Conservation (phyloP, 148 eudicot genomes). For the Spergularia bocconei region DNA sequence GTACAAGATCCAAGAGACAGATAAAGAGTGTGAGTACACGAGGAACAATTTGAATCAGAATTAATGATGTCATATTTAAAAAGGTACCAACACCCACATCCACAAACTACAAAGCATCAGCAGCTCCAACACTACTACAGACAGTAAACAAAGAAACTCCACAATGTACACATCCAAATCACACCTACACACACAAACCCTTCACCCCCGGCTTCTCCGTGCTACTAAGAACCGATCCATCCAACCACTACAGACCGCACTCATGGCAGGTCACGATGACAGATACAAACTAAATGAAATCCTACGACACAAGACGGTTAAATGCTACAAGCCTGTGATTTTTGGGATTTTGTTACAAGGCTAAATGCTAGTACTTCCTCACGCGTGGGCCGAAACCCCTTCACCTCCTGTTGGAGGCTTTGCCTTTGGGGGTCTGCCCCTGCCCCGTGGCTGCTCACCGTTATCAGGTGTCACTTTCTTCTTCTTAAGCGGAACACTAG, state of each 20-base stretch:
- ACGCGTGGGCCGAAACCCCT: slow-evolving; percentile 27
- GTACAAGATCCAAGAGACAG: background rate
- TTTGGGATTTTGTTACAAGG: slow-evolving; percentile 17
- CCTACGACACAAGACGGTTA: slow-evolving; percentile 21
- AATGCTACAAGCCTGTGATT: slow-evolving; percentile 19
- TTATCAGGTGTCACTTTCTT: slow-evolving; percentile 18
- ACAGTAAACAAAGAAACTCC: slow-evolving; percentile 15
- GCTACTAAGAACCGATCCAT: background rate
- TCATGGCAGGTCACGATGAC: slow-evolving; percentile 5
- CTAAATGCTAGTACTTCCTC: background rate
- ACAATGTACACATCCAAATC: slow-evolving; percentile 33
- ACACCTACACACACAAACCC: slow-evolving; percentile 26
- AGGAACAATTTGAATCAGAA: slow-evolving; percentile 10
- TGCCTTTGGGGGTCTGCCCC: slow-evolving; percentile 47
- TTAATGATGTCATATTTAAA: slow-evolving; percentile 16
- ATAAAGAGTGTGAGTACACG: background rate
- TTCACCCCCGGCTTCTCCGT: background rate
- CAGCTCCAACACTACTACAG: slow-evolving; percentile 3
- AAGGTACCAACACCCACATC: slow-evolving; percentile 7
- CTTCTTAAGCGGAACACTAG: slow-evolving; percentile 23
- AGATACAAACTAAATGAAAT: slow-evolving; percentile 11
- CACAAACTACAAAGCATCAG: slow-evolving; percentile 13
- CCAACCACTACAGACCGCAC: slow-evolving; percentile 8
- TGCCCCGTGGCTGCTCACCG: slow-evolving; percentile 20
- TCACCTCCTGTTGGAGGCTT: slow-evolving; percentile 28